Evolutionary conservation across 352 stramenopile species (phyloP), one percentile per base, ranked within the genome.

Genomic region (Pythium insidiosum): DNA sequence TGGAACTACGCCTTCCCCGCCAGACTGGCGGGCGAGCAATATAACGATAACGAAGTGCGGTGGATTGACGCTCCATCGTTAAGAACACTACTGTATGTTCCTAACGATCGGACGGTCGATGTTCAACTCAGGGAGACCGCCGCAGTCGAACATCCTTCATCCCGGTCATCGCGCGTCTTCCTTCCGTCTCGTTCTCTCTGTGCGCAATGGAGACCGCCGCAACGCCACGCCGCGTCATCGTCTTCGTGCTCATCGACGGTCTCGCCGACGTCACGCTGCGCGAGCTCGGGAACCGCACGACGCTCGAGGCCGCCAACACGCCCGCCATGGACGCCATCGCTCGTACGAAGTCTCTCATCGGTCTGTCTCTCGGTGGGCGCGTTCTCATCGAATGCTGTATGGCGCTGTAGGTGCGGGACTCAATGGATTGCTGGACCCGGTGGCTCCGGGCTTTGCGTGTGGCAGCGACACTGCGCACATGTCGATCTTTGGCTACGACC

Each of bases 401-500:
- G 15, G 24, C 47, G 12, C 5, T 34, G 34, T 58, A 86, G 74
- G 63, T 19, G 76, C 70, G 6, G 82, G 82, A n/a, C 38, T 94
- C 11, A 88, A 77, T 20, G 82, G 82, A 10, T 65, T 94, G 18
- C 72, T 94, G 68, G 82, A 94, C 47, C 80, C 82, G 1, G 82
- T 94, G 23, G 73, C 82, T 44, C 82, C 82, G 35, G 82, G 82
- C 28, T 88, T 80, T 47, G 82, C 77, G 25, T 94, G 82, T 46
- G 82, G 82, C 5, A 92, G 79, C 41, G 82, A 94, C 51, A 94
- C 82, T 1, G 82, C 82, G 16, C 82, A 94, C 58, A 94, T 94
- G 82, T 92, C 79, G 34, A 94, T 94, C 53, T 59, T 94, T 34
- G 82, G 82, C 52, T 94, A 94, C 62, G 73, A 91, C 56, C 82